Evolutionary conservation across 73 alveolate genomes (phyloP), one percentile per base, ranked within the genome.

Genomic region (Stentor roeselii): DNA sequence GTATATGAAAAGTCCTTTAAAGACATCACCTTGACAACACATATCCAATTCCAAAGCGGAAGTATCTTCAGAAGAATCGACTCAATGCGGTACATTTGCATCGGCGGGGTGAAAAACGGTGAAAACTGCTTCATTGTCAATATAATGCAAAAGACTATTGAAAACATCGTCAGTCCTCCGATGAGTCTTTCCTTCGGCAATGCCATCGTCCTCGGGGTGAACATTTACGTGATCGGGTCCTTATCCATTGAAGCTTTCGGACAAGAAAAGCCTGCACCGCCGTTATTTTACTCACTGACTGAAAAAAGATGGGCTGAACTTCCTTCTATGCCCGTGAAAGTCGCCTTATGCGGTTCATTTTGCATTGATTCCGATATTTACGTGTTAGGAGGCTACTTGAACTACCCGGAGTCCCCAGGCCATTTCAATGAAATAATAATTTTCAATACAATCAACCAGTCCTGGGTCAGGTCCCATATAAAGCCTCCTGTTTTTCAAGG

Each of bases 181-280:
- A 67, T 67, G 80, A n/a, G 50, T 67, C 34, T 67, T 15, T 21
- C 80, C 21, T 67, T 27, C 34, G 80, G 80, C 41, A 67, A 32
- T 21, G n/a, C 41, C 37, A 21, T 21, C 37, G 1, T 21, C 37
- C 14, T 30, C 34, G 41, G 34, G 34, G 37, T 14, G 27, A 67
- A 30, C 11, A 27, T 67, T 67, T 67, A 67, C 34, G 80, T 67
- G 37, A 27, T 67, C 11, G 80, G 80, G 21, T 67, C 80, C 21
- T 32, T 67, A 21, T 30, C 27, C 14, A 67, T 67, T 11, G 80
- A 67, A 67, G 37, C 80, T 30, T 21, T 11, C 14, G 80, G 80
- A 21, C 37, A 21, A 67, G 80, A 67, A 2, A 67, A 67, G 41
- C 80, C 80, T 27, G 80, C 80, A 30, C 41, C 42, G 37, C 80